A percentile compares a stretch with the other conserved stretches of the same genome.
Evolutionary conservation across 768 basidiomycete genomes (phyloP).

Genomic region (Podaxis sp.): DNA sequence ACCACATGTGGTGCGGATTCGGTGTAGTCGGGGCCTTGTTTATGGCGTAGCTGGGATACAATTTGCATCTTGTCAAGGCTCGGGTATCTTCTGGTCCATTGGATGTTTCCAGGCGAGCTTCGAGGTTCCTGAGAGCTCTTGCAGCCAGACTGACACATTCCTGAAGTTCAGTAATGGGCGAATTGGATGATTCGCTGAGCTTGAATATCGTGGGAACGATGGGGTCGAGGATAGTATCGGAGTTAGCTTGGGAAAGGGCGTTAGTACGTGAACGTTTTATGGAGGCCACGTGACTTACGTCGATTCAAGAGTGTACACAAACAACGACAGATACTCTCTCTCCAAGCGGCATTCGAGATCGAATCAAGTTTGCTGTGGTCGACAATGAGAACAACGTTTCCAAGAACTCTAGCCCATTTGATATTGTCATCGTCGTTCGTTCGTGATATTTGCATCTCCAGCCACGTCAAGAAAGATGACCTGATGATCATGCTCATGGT

Average conservation of each 20-base stretch:
- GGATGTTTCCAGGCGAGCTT: not conserved
- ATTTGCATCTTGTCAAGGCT: not conserved
- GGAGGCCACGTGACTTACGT: not conserved
- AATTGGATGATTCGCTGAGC: not conserved
- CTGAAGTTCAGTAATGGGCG: not conserved
- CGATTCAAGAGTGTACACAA: not conserved
- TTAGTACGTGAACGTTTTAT: not conserved
- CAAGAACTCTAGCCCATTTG: slow-evolving; percentile 66
- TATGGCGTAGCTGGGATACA: slow-evolving; percentile 3
- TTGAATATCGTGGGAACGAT: slow-evolving; percentile 2
- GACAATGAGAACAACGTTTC: slow-evolving; percentile 56
- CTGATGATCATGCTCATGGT: slow-evolving; percentile 70
- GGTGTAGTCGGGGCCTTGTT: not conserved
- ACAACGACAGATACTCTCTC: slow-evolving; percentile 7
- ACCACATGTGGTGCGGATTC: not conserved
- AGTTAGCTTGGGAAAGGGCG: not conserved
- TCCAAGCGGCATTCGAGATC: not conserved
- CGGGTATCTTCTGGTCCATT: not conserved
- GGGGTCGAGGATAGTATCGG: not conserved
- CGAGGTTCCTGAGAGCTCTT: not conserved
- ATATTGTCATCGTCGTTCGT: slow-evolving; percentile 39
- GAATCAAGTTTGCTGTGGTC: slow-evolving; percentile 51
- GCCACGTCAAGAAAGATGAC: slow-evolving; percentile 76
- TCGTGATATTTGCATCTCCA: slow-evolving; percentile 65
- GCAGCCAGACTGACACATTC: not conserved